These are phyloP conservation scores for Globisporangium camurandrum DNA, from an alignment of 352 stramenopile genomes.

Conservation along the genomic window DNA sequence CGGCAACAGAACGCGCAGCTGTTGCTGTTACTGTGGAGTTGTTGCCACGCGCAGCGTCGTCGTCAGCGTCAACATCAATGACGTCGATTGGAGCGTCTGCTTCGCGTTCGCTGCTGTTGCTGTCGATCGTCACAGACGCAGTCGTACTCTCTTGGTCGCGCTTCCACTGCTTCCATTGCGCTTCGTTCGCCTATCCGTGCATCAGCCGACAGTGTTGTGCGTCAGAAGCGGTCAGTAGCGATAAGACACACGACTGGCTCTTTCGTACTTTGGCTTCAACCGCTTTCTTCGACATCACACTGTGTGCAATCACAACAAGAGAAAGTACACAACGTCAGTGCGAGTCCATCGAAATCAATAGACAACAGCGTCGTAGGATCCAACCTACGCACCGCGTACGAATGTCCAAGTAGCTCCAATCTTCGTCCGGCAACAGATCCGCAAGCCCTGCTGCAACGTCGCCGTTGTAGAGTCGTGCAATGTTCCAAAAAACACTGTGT, in stretches of 20 bases:
- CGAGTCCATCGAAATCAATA: not conserved
- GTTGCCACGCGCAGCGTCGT: not conserved
- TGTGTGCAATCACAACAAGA: constrained; percentile 15
- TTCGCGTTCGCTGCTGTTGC: not conserved
- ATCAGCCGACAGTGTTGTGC: not conserved
- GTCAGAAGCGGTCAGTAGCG: not conserved
- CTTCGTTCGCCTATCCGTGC: constrained; percentile 45
- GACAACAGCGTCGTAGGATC: not conserved
- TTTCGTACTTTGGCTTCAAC: constrained; percentile 58
- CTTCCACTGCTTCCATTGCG: constrained; percentile 65
- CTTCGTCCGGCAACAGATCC: constrained; percentile 67
- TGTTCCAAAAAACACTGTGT: constrained; percentile 76
- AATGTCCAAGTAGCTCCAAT: constrained; percentile 79
- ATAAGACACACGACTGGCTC: not conserved
- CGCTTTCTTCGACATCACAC: constrained; percentile 67
- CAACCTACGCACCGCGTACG: constrained; percentile 36
- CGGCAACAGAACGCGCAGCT: not conserved
- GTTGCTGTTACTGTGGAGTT: not conserved
- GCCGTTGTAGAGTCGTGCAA: constrained; percentile 70
- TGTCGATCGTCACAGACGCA: constrained; percentile 1
- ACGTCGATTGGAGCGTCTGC: not conserved
- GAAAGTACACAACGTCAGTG: not conserved
- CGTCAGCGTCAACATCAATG: not conserved
- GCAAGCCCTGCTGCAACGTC: constrained; percentile 57
- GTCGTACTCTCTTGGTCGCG: constrained; percentile 15